Evolutionary conservation across 2,329 filamentous ascomycete species (phyloP).

Genomic region (Colletotrichum scovillei): DNA sequence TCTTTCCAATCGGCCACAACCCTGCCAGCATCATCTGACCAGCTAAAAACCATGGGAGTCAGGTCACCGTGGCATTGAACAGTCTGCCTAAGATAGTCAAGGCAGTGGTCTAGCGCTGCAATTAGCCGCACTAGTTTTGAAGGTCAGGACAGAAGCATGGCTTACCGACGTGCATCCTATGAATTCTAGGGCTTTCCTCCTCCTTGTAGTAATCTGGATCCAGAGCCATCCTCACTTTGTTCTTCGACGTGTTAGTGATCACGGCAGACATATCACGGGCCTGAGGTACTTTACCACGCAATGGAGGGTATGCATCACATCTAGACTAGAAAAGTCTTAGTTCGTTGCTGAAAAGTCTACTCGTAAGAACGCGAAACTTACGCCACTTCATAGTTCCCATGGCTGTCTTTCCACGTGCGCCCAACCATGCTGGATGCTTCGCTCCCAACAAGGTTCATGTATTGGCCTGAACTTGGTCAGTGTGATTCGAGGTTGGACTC

Average conservation of each 20-base stretch:
- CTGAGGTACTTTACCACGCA: not conserved
- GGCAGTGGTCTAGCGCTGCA: not conserved
- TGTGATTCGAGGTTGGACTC: not conserved
- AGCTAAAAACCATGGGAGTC: not conserved
- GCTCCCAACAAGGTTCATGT: not conserved
- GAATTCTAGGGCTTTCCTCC: not conserved
- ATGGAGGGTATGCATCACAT: not conserved
- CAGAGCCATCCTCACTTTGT: not conserved
- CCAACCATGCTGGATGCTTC: not conserved
- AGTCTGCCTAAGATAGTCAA: conserved; percentile 6
- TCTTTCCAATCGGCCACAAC: not conserved
- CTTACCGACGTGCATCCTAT: not conserved
- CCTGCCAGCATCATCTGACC: not conserved
- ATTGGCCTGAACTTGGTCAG: not conserved
- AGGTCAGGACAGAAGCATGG: not conserved
- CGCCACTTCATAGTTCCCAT: not conserved
- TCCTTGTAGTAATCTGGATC: not conserved
- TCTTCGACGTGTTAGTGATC: not conserved
- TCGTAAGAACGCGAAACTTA: not conserved
- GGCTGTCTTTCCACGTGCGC: not conserved
- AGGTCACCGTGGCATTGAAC: conserved; percentile 8
- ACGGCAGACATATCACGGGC: too few relatives aligned
- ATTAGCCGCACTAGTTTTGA: too few relatives aligned
- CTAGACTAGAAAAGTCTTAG: too few relatives aligned
- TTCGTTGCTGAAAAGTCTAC: too few relatives aligned